These are phyloP conservation scores for Penicillium sp. DNA, from an alignment of 2,329 filamentous ascomycete species.

Conservation along the genomic window DNA sequence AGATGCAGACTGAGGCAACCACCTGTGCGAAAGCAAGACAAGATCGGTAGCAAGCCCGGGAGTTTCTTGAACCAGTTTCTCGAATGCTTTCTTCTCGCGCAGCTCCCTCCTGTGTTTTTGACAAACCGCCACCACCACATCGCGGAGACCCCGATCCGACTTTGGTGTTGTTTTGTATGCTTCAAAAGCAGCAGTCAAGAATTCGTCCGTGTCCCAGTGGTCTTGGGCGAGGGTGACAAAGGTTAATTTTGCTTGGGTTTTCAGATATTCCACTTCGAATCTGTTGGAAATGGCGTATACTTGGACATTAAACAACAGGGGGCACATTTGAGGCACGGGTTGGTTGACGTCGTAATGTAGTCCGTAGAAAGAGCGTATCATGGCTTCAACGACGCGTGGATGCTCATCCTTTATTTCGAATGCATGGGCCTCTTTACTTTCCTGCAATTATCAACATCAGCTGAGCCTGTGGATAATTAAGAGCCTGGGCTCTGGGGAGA, in stretches of 20 bases:
- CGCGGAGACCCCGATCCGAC: slow-evolving; percentile 6
- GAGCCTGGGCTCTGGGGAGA: not conserved
- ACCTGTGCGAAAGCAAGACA: not conserved
- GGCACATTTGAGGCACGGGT: not conserved
- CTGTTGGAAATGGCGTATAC: not conserved
- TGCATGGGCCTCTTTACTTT: not conserved
- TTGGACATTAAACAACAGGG: not conserved
- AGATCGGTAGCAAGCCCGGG: slow-evolving; percentile 1
- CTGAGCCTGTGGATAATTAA: not conserved
- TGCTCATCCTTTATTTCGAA: not conserved
- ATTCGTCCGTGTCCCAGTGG: not conserved
- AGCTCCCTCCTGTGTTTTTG: not conserved
- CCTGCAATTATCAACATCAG: not conserved
- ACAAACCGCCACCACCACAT: slow-evolving; percentile 1
- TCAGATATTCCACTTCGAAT: slow-evolving; percentile 1
- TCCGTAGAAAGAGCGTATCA: not conserved
- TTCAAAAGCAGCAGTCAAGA: not conserved
- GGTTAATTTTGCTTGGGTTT: not conserved
- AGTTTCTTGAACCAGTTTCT: not conserved
- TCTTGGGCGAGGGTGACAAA: not conserved
- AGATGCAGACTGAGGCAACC: not conserved
- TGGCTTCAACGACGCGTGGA: not conserved
- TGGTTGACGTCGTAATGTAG: not conserved
- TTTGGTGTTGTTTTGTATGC: not conserved
- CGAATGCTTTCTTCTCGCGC: not conserved